A percentile compares a stretch with the other conserved stretches of the same genome.
Evolutionary conservation across 495 filamentous ascomycete genomes (phyloP).

Genomic region (Thermochaetoides thermophila): DNA sequence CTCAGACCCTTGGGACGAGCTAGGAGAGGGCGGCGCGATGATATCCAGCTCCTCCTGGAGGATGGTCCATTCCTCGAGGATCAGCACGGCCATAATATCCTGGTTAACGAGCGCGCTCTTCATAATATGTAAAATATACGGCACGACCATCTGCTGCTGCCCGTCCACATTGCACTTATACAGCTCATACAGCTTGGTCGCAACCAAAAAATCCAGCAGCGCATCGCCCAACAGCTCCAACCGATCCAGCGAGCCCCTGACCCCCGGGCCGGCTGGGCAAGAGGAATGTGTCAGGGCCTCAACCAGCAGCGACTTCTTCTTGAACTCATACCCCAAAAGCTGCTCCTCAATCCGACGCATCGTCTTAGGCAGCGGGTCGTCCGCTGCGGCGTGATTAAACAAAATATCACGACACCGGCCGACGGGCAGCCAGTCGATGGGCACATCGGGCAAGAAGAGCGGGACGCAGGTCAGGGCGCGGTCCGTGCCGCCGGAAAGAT

Average conservation of each 20-base stretch:
- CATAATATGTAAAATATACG: conserved; percentile 70
- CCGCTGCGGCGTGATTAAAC: conserved; percentile 14
- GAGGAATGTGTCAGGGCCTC: conserved; percentile 83
- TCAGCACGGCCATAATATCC: conserved; percentile 75
- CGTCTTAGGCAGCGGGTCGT: conserved; percentile 14
- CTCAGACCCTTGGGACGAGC: not conserved
- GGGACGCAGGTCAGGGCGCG: conserved; percentile 51
- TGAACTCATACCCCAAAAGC: conserved; percentile 58
- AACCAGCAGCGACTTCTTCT: conserved; percentile 50
- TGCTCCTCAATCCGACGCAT: conserved; percentile 35
- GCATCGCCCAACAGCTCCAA: conserved; percentile 88
- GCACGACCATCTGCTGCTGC: conserved; percentile 39
- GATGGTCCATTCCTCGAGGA: conserved; percentile 38
- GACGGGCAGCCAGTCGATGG: conserved; percentile 39
- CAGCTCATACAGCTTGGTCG: conserved; percentile 25
- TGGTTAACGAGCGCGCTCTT: conserved; percentile 70
- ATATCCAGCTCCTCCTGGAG: conserved; percentile 17
- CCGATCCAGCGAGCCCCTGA: conserved; percentile 60
- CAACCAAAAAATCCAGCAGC: conserved; percentile 66
- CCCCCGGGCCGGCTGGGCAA: conserved; percentile 25
- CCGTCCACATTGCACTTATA: conserved; percentile 28
- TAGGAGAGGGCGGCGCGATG: not conserved
- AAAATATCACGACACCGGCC: conserved; percentile 18
- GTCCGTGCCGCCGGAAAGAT: conserved; percentile 49
- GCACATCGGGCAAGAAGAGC: conserved; percentile 47